phyloP scores from a whole-genome alignment of 352 stramenopile species.

The Globisporangium apiculatum region DNA sequence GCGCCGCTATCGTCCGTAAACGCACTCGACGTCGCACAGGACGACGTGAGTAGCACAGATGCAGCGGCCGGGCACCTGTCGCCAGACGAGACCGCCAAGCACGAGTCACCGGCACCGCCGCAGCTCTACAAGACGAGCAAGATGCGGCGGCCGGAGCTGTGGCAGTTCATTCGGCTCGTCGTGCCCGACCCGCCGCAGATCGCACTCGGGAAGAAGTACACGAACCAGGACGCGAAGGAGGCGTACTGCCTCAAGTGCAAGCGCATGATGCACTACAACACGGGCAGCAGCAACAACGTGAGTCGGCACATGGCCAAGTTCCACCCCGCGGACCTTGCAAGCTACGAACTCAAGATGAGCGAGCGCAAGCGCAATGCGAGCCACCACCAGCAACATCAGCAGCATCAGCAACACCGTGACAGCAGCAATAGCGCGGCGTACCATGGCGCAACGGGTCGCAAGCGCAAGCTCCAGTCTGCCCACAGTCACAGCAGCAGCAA shows the following conservation, averaged over 20 bases:
- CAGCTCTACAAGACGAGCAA: slow-evolving; percentile 52
- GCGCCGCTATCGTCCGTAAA: not conserved
- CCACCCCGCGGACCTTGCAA: slow-evolving; percentile 28
- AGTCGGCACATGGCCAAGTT: slow-evolving; percentile 53
- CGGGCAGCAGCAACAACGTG: slow-evolving; percentile 47
- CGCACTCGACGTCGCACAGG: not conserved
- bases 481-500: not conserved
- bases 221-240: slow-evolving; percentile 46
- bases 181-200: slow-evolving; percentile 36
- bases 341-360: slow-evolving; percentile 29
- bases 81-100: not conserved
- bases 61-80: not conserved
- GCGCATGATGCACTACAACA: slow-evolving; percentile 51
- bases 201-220: slow-evolving; percentile 31
- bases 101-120: slow-evolving; percentile 16
- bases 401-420: too few species aligned
- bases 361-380: slow-evolving; percentile 5
- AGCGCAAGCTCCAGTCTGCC: slow-evolving; percentile 16
- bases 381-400: not conserved
- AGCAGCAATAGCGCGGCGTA: slow-evolving; percentile 3
- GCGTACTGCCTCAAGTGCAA: slow-evolving; percentile 53
- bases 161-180: slow-evolving; percentile 50
- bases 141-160: slow-evolving; percentile 47
- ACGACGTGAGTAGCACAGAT: not conserved
- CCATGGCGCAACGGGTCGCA: slow-evolving; percentile 15